Base-by-base conservation (phyloP, 1,284 basidiomycete species). In the Marasmius oreades region DNA sequence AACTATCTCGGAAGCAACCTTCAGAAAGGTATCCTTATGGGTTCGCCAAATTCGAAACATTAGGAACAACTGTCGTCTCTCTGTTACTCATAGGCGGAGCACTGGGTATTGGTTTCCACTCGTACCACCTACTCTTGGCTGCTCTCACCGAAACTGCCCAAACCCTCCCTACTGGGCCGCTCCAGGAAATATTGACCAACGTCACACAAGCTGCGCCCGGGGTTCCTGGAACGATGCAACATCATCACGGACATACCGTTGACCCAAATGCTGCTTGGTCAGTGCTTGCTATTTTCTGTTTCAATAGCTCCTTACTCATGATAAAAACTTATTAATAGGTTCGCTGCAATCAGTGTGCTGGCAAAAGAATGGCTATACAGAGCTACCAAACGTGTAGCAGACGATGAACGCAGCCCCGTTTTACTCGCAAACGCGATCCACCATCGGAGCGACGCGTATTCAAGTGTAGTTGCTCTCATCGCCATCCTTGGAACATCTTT, bases 211-310 rank as follows among this genome's bases (percentile, higher is more conserved):
- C 76, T 23, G 82, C 83, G 4, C 81, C 85, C 22, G 70, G 70
- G 12, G 65, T 85, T 4, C 83, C 85, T 2, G 68, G 74, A 34
- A 51, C 72, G 58, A 80, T 72, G 57, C 70, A 74, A 7, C 88
- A 91, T 64, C 75, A 76, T 12, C 88, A 89, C 64, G 76, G 73
- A 14, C 76, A 84, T 57, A 71, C 77, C 42, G 81, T 98, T 5
- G 95, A 98, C 69, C 91, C 93, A 16, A 95, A 98, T 66, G 96
- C 97, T 18, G 94, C 95, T 50, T 98, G 95, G 93, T 96, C 28
- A 12, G 47, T 50, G 12, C 11, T 12, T 11, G 26, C 18, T 16
- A 7, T 50, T 33, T 24, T 16, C 2, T 16, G 20, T 2, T 20
- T n/a, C 33, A 24, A 3, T 33, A 31, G 8, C 5, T 11, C 18